Evolutionary conservation across 2,329 filamentous ascomycete species (phyloP).

Genomic region (Aspergillus transmontanensis): DNA sequence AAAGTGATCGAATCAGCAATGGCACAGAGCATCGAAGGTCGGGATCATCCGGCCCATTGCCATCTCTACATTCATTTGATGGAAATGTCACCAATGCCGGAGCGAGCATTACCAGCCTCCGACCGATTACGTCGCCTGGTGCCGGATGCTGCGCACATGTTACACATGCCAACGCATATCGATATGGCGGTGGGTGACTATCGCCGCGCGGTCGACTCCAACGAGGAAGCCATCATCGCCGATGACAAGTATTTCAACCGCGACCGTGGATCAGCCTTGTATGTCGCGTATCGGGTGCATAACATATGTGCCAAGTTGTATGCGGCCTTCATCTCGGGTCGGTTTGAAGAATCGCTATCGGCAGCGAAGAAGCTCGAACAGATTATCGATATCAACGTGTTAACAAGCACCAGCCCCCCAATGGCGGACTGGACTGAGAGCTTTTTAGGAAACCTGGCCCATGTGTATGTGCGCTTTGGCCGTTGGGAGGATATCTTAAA

Average conservation of each 20-base stretch:
- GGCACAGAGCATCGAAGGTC: slow-evolving; percentile 46
- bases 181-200: slow-evolving; percentile 74
- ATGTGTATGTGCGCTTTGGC: slow-evolving; percentile 73
- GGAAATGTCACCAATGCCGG: slow-evolving; percentile 71
- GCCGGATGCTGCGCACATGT: slow-evolving; percentile 68
- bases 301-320: slow-evolving; percentile 75
- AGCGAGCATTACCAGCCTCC: slow-evolving; percentile 61
- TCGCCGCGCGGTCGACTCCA: slow-evolving; percentile 65
- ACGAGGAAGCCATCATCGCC: slow-evolving; percentile 64
- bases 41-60: slow-evolving; percentile 66
- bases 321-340: slow-evolving; percentile 73
- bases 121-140: slow-evolving; percentile 65
- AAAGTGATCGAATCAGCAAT: slow-evolving; percentile 62
- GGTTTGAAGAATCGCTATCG: slow-evolving; percentile 62
- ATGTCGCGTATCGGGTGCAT: slow-evolving; percentile 73
- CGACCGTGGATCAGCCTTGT: slow-evolving; percentile 66
- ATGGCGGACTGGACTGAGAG: slow-evolving; percentile 80
- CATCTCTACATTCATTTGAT: slow-evolving; percentile 77
- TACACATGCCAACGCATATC: slow-evolving; percentile 77
- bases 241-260: slow-evolving; percentile 67
- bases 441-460: slow-evolving; percentile 66
- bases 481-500: slow-evolving; percentile 67
- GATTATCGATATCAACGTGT: slow-evolving; percentile 63
- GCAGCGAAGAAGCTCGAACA: slow-evolving; percentile 61
- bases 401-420: slow-evolving; percentile 66